A percentile compares a stretch with the other conserved stretches of the same genome.
Conservation (phyloP, 352 stramenopile genomes). For the Phytopythium boreale region DNA sequence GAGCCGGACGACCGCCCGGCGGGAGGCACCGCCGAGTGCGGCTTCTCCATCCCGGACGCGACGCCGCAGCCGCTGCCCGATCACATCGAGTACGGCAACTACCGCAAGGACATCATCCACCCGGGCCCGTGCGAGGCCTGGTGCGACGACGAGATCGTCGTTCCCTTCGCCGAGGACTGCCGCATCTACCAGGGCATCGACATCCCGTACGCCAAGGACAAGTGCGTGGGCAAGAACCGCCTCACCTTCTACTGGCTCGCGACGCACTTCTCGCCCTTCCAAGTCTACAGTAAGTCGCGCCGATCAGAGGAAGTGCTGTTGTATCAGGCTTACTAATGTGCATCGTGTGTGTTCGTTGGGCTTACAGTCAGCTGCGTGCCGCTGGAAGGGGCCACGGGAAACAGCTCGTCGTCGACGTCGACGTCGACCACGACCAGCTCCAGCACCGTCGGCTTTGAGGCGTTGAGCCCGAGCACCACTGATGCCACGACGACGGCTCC, state of each 20-base stretch:
- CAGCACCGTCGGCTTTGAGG: constrained; percentile 4
- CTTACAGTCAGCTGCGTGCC: constrained; percentile 9
- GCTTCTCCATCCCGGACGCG: constrained; percentile 22
- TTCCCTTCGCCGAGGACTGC: constrained; percentile 36
- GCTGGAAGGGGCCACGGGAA: constrained; percentile 3
- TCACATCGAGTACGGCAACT: constrained; percentile 28
- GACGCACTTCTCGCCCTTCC: constrained; percentile 14
- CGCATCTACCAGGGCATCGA: constrained; percentile 21
- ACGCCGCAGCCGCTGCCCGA: constrained; percentile 19
- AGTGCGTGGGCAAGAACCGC: constrained; percentile 25
- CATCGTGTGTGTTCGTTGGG: neutral
- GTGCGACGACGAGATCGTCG: constrained; percentile 39
- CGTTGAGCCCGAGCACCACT: neutral
- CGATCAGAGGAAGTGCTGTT: neutral
- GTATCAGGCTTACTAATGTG: neutral
- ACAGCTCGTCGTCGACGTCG: constrained; percentile 2
- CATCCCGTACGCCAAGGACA: constrained; percentile 28
- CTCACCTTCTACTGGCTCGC: constrained; percentile 38
- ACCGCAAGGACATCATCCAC: constrained; percentile 30
- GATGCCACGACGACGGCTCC: neutral
- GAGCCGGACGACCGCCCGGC: neutral
- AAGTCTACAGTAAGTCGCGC: constrained; percentile 9
- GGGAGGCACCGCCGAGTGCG: constrained; percentile 21
- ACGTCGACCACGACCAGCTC: neutral
- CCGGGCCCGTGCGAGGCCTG: constrained; percentile 41